phyloP scores from a whole-genome alignment of 441 rosid species.

The Viola pubescens region DNA sequence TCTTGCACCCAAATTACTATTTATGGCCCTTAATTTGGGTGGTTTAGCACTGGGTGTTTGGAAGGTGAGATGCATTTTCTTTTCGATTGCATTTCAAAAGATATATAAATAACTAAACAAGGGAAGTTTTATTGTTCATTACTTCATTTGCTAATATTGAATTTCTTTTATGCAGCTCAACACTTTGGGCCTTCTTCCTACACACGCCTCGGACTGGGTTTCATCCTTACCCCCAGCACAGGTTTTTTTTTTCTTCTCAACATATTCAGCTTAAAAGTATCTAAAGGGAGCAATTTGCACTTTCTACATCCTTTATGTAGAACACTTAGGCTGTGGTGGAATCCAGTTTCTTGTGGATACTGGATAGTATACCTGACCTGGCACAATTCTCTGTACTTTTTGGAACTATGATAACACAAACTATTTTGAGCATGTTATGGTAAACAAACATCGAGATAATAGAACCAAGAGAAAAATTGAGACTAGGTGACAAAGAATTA shows the following conservation, averaged over 20 bases:
- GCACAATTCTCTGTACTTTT: too few species aligned
- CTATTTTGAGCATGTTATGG: too few species aligned
- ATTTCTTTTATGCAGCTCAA: conserved; percentile 56
- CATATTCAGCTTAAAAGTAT: not conserved
- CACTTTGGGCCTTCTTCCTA: conserved; percentile 95
- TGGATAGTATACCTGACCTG: too few species aligned
- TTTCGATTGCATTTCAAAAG: not conserved
- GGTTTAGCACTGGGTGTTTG: conserved; percentile 91
- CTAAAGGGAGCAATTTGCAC: not conserved
- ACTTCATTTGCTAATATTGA: conserved; percentile 9
- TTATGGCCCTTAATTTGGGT: conserved; percentile 87
- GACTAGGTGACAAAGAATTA: too few species aligned
- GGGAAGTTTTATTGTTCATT: not conserved
- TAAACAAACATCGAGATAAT: too few species aligned
- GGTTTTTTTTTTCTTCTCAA: conserved; percentile 33
- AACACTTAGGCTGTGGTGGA: not conserved
- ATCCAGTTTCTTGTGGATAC: too few species aligned
- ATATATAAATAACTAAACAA: conserved; percentile 1
- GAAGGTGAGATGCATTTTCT: conserved; percentile 54
- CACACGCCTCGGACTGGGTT: conserved; percentile 98
- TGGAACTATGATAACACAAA: too few species aligned
- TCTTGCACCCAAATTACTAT: conserved; percentile 78
- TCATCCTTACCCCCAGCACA: conserved; percentile 92
- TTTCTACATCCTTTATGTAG: not conserved
- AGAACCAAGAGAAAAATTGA: too few species aligned